phyloP scores from a whole-genome alignment of 2,329 filamentous ascomycete species.

The Corniculantispora saksenae region DNA sequence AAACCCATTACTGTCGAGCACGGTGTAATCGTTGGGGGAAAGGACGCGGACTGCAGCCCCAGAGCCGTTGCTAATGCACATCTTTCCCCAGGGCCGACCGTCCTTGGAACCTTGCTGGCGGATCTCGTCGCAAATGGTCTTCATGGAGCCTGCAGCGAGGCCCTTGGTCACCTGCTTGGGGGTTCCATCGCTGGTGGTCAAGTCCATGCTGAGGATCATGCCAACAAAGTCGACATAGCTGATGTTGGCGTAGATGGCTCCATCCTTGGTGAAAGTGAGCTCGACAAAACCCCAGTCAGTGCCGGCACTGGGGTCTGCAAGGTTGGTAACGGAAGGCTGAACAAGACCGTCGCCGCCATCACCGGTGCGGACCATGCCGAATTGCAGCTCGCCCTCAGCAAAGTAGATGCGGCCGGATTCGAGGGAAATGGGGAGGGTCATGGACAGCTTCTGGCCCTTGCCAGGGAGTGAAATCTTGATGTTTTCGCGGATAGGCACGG shows the following conservation, averaged over 20 bases:
- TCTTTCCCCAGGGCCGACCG: constrained; percentile 44
- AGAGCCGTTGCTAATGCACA: constrained; percentile 41
- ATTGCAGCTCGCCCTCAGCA: constrained; percentile 42
- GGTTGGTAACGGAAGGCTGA: constrained; percentile 48
- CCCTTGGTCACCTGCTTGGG: constrained; percentile 42
- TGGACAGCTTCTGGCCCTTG: constrained; percentile 37
- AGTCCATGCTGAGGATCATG: constrained; percentile 51
- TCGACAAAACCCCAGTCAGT: constrained; percentile 54
- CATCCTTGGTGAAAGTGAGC: constrained; percentile 43
- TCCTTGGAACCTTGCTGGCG: constrained; percentile 38
- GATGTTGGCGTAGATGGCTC: constrained; percentile 48
- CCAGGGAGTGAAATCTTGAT: constrained; percentile 45
- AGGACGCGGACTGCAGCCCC: constrained; percentile 46
- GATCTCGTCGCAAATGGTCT: constrained; percentile 43
- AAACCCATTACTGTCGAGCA: constrained; percentile 37
- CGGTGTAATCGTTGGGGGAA: constrained; percentile 44
- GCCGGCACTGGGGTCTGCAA: constrained; percentile 42
- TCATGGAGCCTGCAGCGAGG: constrained; percentile 37
- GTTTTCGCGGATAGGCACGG: constrained; percentile 39
- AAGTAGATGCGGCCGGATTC: constrained; percentile 48
- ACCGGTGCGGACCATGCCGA: constrained; percentile 39
- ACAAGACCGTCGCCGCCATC: constrained; percentile 41
- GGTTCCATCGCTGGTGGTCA: constrained; percentile 39
- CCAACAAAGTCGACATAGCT: constrained; percentile 55
- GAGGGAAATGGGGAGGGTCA: constrained; percentile 44